Percentiles rank a stretch among this genome's conserved stretches.
Evolutionary conservation across 352 stramenopile genomes (phyloP).

Genomic region (Phytophthora capsici): DNA sequence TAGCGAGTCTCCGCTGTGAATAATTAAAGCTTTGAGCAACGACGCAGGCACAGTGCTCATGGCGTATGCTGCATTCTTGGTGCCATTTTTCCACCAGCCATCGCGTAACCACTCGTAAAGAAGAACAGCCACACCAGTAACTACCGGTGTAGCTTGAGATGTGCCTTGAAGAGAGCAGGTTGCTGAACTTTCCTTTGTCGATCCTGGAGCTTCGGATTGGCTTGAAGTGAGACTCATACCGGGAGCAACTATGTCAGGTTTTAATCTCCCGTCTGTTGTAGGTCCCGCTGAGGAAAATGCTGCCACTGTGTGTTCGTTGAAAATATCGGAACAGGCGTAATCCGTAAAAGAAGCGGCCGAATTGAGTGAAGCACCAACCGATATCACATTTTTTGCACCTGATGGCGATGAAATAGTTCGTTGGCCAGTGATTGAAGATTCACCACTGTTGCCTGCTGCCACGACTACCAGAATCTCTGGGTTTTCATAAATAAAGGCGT

Average conservation of each 20-base stretch:
- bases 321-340: constrained; percentile 59
- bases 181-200: constrained; percentile 54
- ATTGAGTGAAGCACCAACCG: constrained; percentile 81
- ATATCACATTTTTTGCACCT: constrained; percentile 87
- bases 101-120: constrained; percentile 82
- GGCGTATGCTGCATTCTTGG: constrained; percentile 54
- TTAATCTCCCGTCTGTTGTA: constrained; percentile 83
- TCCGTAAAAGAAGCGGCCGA: constrained; percentile 54
- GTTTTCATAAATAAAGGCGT: constrained; percentile 87
- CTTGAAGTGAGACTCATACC: constrained; percentile 85
- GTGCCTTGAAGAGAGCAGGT: constrained; percentile 82
- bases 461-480: constrained; percentile 87
- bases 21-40: constrained; percentile 81
- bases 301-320: constrained; percentile 79
- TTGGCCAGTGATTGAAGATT: constrained; percentile 56
- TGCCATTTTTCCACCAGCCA: constrained; percentile 77
- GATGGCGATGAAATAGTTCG: constrained; percentile 82
- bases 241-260: constrained; percentile 88
- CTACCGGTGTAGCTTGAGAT: constrained; percentile 76
- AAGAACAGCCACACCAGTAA: constrained; percentile 78
- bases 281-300: constrained; percentile 86
- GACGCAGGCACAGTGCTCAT: constrained; percentile 74
- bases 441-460: constrained; percentile 90
- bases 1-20: constrained; percentile 75
- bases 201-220: constrained; percentile 62